Percentiles rank a stretch among this genome's conserved stretches.
Evolutionary conservation across 139 green algal genomes (phyloP).

Genomic region (Micractinium sp.): DNA sequence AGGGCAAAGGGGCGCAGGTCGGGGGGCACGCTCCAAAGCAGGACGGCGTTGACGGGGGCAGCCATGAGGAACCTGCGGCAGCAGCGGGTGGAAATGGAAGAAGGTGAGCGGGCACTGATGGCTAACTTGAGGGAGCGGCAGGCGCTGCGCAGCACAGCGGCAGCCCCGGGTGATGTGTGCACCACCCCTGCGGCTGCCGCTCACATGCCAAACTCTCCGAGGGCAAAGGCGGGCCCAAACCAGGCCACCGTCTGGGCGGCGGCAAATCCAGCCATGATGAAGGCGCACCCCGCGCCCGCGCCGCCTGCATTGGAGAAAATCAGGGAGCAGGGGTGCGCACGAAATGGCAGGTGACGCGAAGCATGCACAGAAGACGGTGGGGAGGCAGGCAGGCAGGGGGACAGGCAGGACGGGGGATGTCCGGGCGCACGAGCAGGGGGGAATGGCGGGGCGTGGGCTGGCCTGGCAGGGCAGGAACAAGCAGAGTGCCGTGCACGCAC

Average conservation of each 20-base stretch:
- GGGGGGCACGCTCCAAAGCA: slow-evolving; percentile 82
- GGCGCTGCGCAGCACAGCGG: neutral
- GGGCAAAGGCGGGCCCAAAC: neutral
- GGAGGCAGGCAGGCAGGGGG: too few relatives aligned
- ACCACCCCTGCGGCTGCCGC: neutral
- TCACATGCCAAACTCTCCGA: slow-evolving; percentile 11
- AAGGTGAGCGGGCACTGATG: too few relatives aligned
- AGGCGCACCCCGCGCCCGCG: neutral
- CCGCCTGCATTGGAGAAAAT: neutral
- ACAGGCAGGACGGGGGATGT: neutral
- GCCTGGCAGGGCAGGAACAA: too few relatives aligned
- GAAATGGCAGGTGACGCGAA: neutral
- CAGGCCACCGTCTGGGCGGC: neutral
- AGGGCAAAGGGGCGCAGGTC: slow-evolving; percentile 79
- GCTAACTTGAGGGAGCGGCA: neutral
- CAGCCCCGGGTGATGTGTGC: neutral
- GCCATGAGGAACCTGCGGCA: slow-evolving; percentile 37
- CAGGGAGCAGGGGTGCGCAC: neutral
- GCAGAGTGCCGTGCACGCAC: neutral
- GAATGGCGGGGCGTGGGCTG: neutral
- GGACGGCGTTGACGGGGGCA: slow-evolving; percentile 74
- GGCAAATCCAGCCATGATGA: slow-evolving; percentile 4
- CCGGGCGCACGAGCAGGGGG: neutral
- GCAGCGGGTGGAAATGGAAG: neutral
- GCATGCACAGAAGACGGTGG: neutral